Evolutionary conservation across 106 monocot genomes (phyloP).

Genomic region (Alisma plantagoaquatica): DNA sequence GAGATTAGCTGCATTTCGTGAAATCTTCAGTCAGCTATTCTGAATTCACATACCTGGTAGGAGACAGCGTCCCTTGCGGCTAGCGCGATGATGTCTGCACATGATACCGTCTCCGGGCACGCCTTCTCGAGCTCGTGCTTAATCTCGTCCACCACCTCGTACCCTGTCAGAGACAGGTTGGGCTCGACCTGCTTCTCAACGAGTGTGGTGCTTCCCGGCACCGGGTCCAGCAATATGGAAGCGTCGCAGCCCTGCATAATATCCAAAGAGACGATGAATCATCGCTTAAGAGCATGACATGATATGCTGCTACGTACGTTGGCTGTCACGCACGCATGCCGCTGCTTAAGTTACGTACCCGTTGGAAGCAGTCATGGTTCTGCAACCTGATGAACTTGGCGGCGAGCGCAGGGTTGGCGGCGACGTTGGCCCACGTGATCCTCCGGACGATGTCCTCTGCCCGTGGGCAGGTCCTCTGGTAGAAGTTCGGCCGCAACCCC

Average conservation of each 20-base stretch:
- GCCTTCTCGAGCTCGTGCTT: slow-evolving; percentile 36
- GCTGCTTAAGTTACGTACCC: background rate
- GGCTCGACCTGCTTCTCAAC: slow-evolving; percentile 30
- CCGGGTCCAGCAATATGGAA: slow-evolving; percentile 31
- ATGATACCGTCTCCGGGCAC: slow-evolving; percentile 35
- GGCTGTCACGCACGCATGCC: too few relatives aligned
- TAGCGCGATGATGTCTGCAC: slow-evolving; percentile 19
- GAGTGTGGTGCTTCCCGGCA: slow-evolving; percentile 1
- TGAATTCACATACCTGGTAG: slow-evolving; percentile 16
- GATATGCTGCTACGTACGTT: too few relatives aligned
- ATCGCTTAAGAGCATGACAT: too few relatives aligned
- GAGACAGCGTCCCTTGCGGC: slow-evolving; percentile 31
- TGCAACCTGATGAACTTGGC: slow-evolving; percentile 1
- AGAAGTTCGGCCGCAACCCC: background rate
- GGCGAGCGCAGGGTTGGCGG: background rate
- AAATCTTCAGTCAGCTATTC: too few relatives aligned
- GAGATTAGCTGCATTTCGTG: too few relatives aligned
- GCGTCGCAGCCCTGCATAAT: slow-evolving; percentile 47
- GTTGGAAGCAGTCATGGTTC: background rate
- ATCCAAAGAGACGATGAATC: too few relatives aligned
- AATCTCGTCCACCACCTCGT: slow-evolving; percentile 37
- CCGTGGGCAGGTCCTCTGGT: background rate
- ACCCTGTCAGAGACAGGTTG: slow-evolving; percentile 28
- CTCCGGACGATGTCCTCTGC: background rate
- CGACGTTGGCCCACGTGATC: background rate